These are phyloP conservation scores for Collybia mongolica DNA, from an alignment of 768 basidiomycete genomes.

Conservation along the genomic window DNA sequence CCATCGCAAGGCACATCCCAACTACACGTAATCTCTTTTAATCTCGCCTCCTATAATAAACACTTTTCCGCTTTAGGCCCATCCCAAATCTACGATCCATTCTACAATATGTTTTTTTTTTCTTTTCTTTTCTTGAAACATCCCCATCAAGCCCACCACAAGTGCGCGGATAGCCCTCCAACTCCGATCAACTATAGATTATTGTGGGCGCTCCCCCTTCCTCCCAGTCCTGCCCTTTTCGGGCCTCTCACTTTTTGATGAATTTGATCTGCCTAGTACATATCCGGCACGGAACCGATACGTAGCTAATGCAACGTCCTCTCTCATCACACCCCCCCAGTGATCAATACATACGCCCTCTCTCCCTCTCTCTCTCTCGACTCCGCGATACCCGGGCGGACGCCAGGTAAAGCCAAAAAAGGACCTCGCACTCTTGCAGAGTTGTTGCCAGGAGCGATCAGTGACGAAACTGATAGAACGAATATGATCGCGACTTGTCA, in stretches of 20 bases:
- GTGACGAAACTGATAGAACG: not conserved
- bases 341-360: not conserved
- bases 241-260: not conserved
- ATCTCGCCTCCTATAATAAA: no score
- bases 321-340: not conserved
- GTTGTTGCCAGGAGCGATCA: not conserved
- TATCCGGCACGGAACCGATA: not conserved
- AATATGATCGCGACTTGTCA: slow-evolving; percentile 2
- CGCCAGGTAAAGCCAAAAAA: not conserved
- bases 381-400: not conserved
- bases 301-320: not conserved
- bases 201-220: not conserved
- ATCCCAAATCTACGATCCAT: slow-evolving; percentile 1
- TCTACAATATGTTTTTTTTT: not conserved
- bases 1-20: no score
- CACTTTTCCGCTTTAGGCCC: slow-evolving; percentile 1
- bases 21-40: no score
- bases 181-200: slow-evolving; percentile 5
- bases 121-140: not conserved
- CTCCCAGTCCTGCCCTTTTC: not conserved
- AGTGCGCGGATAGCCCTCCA: slow-evolving; percentile 4
- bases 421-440: not conserved
- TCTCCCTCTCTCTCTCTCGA: not conserved
- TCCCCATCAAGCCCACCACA: not conserved
- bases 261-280: slow-evolving; percentile 5